Evolutionary conservation across 768 basidiomycete genomes (phyloP), one percentile per base, ranked within the genome.

Genomic region (Auriscalpium orientale): DNA sequence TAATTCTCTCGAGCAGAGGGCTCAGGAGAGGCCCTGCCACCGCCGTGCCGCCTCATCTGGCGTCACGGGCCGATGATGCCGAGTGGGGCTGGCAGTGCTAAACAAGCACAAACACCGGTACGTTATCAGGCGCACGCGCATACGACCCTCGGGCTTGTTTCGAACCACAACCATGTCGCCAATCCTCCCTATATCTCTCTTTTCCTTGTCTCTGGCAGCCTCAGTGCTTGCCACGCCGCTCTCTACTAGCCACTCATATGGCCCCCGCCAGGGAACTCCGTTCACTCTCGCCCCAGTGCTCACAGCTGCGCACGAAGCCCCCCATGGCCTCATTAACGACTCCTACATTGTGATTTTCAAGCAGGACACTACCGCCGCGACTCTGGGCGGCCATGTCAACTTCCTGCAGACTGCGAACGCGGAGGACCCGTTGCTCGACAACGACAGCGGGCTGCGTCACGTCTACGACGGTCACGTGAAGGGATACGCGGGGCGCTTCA

Each of bases 331-430:
- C 55, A 74, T 95, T 68, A 85, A 88, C 74, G 87, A 95, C 77
- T 89, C 91, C n/a, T 98, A 98, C 75, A 92, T 98, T 60, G 82
- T 98, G 69, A 79, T 93, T 68, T 77, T 98, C 60, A 92, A 91
- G 79, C 78, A 84, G 57, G 84, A 81, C 55, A 60, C 86, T 12
- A 75, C 83, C 5, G 64, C 76, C 9, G 69, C 75, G 16, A 72
- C 85, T 43, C 75, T 87, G 68, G 72, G 81, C 64, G 88, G 85
- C 70, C 93, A 95, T 68, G 71, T 93, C 71, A 85, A 86, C 69
- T 85, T 89, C 71, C 72, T 97, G 51, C 74, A 86, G 67, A 71
- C 68, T n/a, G 73, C 72, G n/a, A 83, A 87, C 40, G 76, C 82
- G 50, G 67, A 72, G 48, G 76, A 81, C 47, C 76, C 82, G 53